These are phyloP conservation scores for Linnemannia hyalina DNA, from an alignment of 192 early-diverging fungal genomes.

Conservation along the genomic window DNA sequence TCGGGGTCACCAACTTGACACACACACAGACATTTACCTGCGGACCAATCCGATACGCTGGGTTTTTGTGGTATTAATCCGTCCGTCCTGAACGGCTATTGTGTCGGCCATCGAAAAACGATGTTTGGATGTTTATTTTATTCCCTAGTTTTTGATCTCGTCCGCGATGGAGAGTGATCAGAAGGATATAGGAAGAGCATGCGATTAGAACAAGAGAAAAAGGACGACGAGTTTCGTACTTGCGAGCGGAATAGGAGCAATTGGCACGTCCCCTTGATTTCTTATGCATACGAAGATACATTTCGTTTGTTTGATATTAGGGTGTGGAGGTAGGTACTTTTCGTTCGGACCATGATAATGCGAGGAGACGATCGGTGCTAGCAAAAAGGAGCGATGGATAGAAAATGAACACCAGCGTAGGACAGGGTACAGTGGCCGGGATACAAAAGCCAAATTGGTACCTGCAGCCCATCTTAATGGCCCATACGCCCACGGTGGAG, in stretches of 20 bases:
- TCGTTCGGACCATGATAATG: neutral
- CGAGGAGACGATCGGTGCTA: neutral
- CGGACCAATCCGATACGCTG: no score
- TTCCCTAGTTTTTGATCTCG: neutral
- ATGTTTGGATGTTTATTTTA: neutral
- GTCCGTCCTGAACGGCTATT: no score
- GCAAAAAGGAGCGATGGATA: neutral
- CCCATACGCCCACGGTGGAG: no score
- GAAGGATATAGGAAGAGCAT: neutral
- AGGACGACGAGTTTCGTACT: neutral
- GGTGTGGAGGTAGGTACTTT: neutral
- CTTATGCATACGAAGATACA: neutral
- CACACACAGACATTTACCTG: no score
- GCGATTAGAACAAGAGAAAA: neutral
- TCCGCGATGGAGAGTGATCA: neutral
- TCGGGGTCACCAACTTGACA: no score
- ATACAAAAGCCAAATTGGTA: neutral
- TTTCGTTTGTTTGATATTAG: neutral
- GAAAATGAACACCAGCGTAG: neutral
- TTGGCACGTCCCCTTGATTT: neutral
- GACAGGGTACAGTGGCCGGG: neutral
- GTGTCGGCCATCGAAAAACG: neutral
- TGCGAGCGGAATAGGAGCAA: neutral
- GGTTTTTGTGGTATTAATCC: no score
- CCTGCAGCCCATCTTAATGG: no score